Conservation (phyloP, 176 grass and related monocot species). For the Themeda triandra region DNA sequence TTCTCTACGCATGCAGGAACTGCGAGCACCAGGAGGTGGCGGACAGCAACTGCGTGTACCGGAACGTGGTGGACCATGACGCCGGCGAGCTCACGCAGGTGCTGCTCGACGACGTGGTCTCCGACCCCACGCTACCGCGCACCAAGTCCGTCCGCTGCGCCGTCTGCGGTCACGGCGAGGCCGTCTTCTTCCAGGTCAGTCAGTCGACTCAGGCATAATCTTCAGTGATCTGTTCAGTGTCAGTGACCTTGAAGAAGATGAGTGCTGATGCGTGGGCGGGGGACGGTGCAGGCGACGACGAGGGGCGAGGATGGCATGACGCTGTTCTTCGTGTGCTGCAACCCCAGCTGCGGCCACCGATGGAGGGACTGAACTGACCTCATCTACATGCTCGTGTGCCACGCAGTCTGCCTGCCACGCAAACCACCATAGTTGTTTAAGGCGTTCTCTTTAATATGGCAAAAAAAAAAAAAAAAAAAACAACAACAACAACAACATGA, state of each 20-base stretch:
- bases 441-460: too few relatives aligned
- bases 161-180: slow-evolving; percentile 48
- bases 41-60: slow-evolving; percentile 54
- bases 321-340: slow-evolving; percentile 2
- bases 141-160: slow-evolving; percentile 45
- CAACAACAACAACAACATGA: too few relatives aligned
- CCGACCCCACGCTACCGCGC: slow-evolving; percentile 50
- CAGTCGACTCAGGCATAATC: background rate
- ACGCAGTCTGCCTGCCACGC: too few relatives aligned
- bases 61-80: slow-evolving; percentile 55
- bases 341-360: background rate
- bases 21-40: slow-evolving; percentile 51
- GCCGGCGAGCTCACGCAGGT: slow-evolving; percentile 53
- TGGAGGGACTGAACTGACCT: background rate
- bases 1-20: slow-evolving; percentile 42
- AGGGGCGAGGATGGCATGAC: slow-evolving; percentile 1
- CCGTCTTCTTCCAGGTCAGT: slow-evolving; percentile 59
- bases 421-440: too few relatives aligned
- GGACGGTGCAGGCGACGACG: background rate
- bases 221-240: background rate
- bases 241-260: background rate
- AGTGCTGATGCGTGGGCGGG: background rate
- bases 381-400: background rate
- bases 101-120: slow-evolving; percentile 41
- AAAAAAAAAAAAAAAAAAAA: too few relatives aligned